Percentiles rank a stretch among this genome's conserved stretches.
Conservation (phyloP, 2,329 filamentous ascomycete species). For the Microdochium trichocladiopsis region DNA sequence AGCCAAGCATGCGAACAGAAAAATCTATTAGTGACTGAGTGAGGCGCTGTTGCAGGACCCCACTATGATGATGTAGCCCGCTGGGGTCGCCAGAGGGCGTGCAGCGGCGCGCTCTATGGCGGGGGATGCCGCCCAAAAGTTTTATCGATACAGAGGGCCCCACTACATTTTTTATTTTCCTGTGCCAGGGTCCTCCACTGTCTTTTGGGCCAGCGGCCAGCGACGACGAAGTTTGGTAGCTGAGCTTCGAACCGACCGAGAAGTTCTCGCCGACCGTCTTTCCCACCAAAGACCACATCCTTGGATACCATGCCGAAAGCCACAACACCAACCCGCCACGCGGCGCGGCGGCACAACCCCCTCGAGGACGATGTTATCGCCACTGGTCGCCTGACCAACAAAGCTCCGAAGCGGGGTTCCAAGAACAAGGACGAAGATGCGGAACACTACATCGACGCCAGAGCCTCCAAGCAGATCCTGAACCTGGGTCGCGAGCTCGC, state of each 20-base stretch:
- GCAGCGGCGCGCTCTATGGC: not conserved
- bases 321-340: slow-evolving; percentile 47
- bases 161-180: slow-evolving; percentile 1
- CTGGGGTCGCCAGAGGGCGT: not conserved
- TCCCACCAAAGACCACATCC: not conserved
- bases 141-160: not conserved
- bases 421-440: slow-evolving; percentile 56
- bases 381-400: slow-evolving; percentile 62
- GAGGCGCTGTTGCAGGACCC: not conserved
- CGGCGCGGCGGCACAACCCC: slow-evolving; percentile 74
- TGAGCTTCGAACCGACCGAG: not conserved
- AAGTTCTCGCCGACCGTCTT: not conserved
- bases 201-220: too few species aligned
- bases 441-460: slow-evolving; percentile 76
- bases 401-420: slow-evolving; percentile 64
- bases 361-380: slow-evolving; percentile 81
- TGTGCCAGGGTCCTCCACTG: not conserved
- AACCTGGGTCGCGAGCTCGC: slow-evolving; percentile 82
- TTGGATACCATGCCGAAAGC: slow-evolving; percentile 72
- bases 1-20: slow-evolving; percentile 8
- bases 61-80: not conserved
- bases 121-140: not conserved
- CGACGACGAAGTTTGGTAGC: not conserved
- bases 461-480: slow-evolving; percentile 81
- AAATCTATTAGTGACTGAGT: not conserved